Conservation (phyloP, 2,329 filamentous ascomycete genomes). For the Fonsecaea pugnacius region DNA sequence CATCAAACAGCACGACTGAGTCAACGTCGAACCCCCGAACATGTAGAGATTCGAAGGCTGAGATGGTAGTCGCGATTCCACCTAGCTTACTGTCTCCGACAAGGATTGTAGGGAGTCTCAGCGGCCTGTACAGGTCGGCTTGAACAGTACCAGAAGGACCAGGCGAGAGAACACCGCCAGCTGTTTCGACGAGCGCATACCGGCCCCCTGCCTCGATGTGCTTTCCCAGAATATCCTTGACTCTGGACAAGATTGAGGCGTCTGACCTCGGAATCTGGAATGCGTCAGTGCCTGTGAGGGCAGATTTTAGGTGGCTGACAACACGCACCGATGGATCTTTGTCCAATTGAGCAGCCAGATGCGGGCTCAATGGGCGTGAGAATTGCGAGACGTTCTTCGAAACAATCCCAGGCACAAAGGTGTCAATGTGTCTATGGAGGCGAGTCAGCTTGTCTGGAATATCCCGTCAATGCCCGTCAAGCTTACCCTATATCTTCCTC, state of each 20-base stretch:
- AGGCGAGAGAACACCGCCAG: constrained; percentile 80
- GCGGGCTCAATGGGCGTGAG: constrained; percentile 74
- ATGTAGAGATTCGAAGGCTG: constrained; percentile 76
- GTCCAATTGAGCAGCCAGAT: constrained; percentile 64
- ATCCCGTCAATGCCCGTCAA: background rate
- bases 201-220: constrained; percentile 39
- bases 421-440: constrained; percentile 62
- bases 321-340: constrained; percentile 26
- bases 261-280: constrained; percentile 58
- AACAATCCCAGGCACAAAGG: constrained; percentile 60
- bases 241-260: constrained; percentile 54
- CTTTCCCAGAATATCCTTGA: constrained; percentile 51
- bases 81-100: constrained; percentile 76
- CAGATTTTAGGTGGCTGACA: background rate
- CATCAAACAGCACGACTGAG: constrained; percentile 69
- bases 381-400: constrained; percentile 73
- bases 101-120: constrained; percentile 74
- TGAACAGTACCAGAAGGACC: constrained; percentile 76
- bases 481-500: constrained; percentile 72
- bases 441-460: background rate
- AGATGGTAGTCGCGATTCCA: constrained; percentile 79
- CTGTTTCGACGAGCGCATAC: constrained; percentile 73
- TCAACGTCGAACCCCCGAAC: constrained; percentile 80
- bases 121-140: constrained; percentile 74
- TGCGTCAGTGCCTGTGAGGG: background rate